These are phyloP conservation scores for Yamadazyma sp. DNA, from an alignment of 805 yeast genomes.

Conservation along the genomic window DNA sequence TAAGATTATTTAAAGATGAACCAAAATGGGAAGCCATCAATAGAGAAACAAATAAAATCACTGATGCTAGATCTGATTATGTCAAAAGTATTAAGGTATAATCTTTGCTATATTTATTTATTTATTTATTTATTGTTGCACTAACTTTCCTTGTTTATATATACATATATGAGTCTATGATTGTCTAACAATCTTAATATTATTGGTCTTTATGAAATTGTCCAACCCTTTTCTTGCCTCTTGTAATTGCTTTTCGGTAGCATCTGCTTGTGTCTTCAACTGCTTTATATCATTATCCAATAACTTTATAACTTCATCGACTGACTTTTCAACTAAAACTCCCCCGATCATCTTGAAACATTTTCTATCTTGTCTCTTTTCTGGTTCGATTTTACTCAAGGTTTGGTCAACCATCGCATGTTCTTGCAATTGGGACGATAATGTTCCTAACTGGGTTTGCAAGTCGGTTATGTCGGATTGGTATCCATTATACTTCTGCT, in stretches of 20 bases:
- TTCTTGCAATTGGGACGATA: constrained; percentile 38
- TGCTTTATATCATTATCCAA: constrained; percentile 21
- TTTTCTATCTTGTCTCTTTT: constrained; percentile 50
- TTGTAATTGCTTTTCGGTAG: constrained; percentile 24
- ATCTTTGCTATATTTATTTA: not conserved
- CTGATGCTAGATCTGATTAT: constrained; percentile 36
- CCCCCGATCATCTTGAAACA: constrained; percentile 95
- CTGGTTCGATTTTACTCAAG: constrained; percentile 31
- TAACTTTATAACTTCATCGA: constrained; percentile 59
- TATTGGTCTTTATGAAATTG: constrained; percentile 38
- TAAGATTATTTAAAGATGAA: constrained; percentile 86
- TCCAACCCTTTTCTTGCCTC: constrained; percentile 32
- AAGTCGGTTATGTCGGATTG: constrained; percentile 38
- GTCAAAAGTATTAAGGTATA: constrained; percentile 27
- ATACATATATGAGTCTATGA: constrained; percentile 1
- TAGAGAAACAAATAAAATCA: constrained; percentile 46
- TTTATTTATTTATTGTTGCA: constrained; percentile 2
- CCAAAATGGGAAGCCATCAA: constrained; percentile 93
- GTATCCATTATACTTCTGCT: constrained; percentile 37
- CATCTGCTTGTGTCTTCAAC: constrained; percentile 20
- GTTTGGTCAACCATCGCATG: constrained; percentile 42
- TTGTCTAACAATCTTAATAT: constrained; percentile 38
- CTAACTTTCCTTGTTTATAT: no score
- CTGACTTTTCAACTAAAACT: constrained; percentile 78
- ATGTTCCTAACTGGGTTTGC: constrained; percentile 34